phyloP scores from a whole-genome alignment of 306 rosid genomes.

The Dalbergia oliveri region DNA sequence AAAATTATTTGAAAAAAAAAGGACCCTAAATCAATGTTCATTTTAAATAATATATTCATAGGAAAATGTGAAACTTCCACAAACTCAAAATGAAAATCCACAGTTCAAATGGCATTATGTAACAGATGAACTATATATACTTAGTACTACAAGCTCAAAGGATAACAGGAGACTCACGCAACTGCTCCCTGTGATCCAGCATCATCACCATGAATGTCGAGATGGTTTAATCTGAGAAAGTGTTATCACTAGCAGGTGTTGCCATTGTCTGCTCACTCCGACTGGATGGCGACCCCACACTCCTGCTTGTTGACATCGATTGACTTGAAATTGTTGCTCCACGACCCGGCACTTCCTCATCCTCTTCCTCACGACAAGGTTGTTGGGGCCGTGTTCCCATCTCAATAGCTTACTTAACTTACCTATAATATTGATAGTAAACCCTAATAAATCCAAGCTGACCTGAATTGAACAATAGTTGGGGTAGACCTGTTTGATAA shows the following conservation, averaged over 20 bases:
- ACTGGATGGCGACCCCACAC: constrained; percentile 92
- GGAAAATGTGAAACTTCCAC: constrained; percentile 11
- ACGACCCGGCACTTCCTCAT: constrained; percentile 65
- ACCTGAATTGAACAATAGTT: constrained; percentile 26
- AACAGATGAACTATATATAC: constrained; percentile 20
- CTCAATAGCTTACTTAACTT: constrained; percentile 1
- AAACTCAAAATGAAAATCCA: constrained; percentile 31
- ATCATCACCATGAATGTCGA: constrained; percentile 88
- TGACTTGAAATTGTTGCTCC: constrained; percentile 75
- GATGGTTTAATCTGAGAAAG: constrained; percentile 71
- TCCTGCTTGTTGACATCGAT: constrained; percentile 94
- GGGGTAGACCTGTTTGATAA: constrained; percentile 27
- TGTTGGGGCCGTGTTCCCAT: constrained; percentile 74
- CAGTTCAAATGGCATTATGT: constrained; percentile 1
- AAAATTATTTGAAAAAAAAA: too few relatives aligned
- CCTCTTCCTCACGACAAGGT: constrained; percentile 70
- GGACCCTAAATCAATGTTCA: neutral
- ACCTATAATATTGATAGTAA: neutral
- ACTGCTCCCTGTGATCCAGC: constrained; percentile 88
- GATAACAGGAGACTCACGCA: constrained; percentile 63
- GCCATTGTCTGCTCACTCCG: constrained; percentile 96
- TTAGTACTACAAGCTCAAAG: constrained; percentile 26
- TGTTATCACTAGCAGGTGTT: constrained; percentile 80
- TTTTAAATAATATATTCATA: constrained; percentile 2
- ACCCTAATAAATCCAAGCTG: neutral